A percentile compares a stretch with the other conserved stretches of the same genome.
These are phyloP conservation scores for Seminavis robusta DNA, from an alignment of 108 stramenopile species.

Conservation along the genomic window DNA sequence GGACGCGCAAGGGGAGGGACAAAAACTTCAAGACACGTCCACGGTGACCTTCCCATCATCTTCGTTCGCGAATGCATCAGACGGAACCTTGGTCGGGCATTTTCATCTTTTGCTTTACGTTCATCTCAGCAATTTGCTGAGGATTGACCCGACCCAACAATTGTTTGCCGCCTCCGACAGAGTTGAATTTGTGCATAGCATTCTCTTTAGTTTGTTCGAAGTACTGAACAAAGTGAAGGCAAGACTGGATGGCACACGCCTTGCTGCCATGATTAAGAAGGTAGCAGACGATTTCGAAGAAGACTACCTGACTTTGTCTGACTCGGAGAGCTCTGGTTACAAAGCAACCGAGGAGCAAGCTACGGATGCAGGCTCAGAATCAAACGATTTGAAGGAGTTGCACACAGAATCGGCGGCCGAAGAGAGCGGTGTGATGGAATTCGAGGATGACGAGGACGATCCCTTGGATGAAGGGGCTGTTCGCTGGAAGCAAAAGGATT, in stretches of 20 bases:
- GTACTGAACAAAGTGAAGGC: constrained; percentile 20
- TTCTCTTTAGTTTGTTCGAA: constrained; percentile 38
- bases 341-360: not conserved
- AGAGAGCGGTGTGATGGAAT: not conserved
- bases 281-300: constrained; percentile 34
- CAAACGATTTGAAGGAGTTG: constrained; percentile 6
- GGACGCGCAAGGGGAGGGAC: not conserved
- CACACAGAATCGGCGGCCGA: not conserved
- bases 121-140: constrained; percentile 40
- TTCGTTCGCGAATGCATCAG: constrained; percentile 34
- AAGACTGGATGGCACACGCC: not conserved
- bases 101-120: constrained; percentile 36
- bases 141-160: not conserved
- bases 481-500: no score
- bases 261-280: constrained; percentile 21
- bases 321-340: not conserved
- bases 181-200: constrained; percentile 25
- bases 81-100: constrained; percentile 23
- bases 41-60: no score
- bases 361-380: constrained; percentile 8
- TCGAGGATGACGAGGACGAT: constrained; percentile 4
- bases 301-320: constrained; percentile 7
- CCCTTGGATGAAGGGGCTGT: not conserved
- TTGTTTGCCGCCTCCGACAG: not conserved
- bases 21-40: constrained; percentile 1